A percentile compares a stretch with the other conserved stretches of the same genome.
Conservation (phyloP, 2,329 filamentous ascomycete species). For the Calonectria henricotiae region DNA sequence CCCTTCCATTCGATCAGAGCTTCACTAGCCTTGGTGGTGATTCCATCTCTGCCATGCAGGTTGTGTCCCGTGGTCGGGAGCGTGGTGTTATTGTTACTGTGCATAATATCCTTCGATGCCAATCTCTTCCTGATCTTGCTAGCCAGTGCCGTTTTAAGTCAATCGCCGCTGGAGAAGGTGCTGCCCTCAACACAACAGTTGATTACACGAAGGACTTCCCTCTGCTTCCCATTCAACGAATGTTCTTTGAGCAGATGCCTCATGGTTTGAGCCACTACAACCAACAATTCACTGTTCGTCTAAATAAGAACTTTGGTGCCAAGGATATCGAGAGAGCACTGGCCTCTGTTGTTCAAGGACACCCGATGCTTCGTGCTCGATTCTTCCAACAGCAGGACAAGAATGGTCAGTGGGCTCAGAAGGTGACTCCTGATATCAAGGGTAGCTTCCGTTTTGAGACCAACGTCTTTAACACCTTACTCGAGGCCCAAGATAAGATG, state of each 20-base stretch:
- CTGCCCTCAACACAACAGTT: conserved; percentile 5
- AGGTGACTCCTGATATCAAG: background rate
- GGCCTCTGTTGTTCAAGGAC: conserved; percentile 12
- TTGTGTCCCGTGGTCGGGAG: conserved; percentile 27
- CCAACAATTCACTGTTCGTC: conserved; percentile 30
- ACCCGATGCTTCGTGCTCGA: conserved; percentile 33
- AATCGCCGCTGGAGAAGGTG: background rate
- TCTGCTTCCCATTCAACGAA: conserved; percentile 31
- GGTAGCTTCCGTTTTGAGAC: conserved; percentile 12
- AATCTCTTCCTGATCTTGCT: conserved; percentile 27
- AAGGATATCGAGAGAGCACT: conserved; percentile 16
- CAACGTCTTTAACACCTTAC: conserved; percentile 1
- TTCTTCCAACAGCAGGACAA: conserved; percentile 20
- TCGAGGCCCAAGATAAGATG: background rate
- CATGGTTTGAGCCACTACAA: conserved; percentile 24
- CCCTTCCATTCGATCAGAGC: conserved; percentile 62
- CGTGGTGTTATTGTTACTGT: conserved; percentile 30
- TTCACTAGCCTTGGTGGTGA: conserved; percentile 68
- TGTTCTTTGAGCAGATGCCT: conserved; percentile 20
- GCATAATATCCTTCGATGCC: conserved; percentile 31
- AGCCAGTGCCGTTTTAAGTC: conserved; percentile 13
- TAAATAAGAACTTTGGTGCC: conserved; percentile 10
- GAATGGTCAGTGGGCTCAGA: conserved; percentile 20
- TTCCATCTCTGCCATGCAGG: conserved; percentile 62
- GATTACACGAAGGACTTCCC: conserved; percentile 22